Evolutionary conservation across 306 rosid species (phyloP).

Genomic region (Hippophae rhamnoides): DNA sequence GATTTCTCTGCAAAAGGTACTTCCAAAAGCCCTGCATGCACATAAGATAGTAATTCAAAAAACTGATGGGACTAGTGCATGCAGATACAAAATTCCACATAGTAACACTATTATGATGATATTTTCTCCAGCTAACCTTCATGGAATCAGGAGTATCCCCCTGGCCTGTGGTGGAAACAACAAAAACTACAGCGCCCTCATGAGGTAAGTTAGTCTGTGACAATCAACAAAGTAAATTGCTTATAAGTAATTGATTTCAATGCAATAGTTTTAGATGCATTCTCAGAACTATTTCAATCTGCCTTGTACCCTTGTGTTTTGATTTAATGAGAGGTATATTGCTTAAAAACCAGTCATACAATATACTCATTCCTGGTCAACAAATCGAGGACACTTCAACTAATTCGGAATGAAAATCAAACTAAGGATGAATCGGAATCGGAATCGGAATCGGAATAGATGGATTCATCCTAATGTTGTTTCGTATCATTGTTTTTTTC

Average conservation of each 20-base stretch:
- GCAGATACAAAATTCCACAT: neutral
- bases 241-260: neutral
- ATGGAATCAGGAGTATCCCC: conserved; percentile 88
- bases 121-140: conserved; percentile 40
- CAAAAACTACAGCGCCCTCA: conserved; percentile 64
- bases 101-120: neutral
- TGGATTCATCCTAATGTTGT: too few species aligned
- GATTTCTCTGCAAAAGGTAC: conserved; percentile 64
- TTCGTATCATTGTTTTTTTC: too few species aligned
- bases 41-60: conserved; percentile 10
- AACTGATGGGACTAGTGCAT: neutral
- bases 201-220: conserved; percentile 46
- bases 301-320: neutral
- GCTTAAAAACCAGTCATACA: too few species aligned
- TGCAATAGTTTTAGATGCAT: neutral
- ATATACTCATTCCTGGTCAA: neutral
- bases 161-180: conserved; percentile 95
- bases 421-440: too few species aligned
- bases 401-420: too few species aligned
- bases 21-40: conserved; percentile 76
- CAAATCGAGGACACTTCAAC: neutral
- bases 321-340: too few species aligned
- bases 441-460: too few species aligned
- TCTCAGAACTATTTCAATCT: neutral
- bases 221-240: conserved; percentile 11